phyloP scores from a whole-genome alignment of 2,329 filamentous ascomycete species.

The Drechslera avenae region DNA sequence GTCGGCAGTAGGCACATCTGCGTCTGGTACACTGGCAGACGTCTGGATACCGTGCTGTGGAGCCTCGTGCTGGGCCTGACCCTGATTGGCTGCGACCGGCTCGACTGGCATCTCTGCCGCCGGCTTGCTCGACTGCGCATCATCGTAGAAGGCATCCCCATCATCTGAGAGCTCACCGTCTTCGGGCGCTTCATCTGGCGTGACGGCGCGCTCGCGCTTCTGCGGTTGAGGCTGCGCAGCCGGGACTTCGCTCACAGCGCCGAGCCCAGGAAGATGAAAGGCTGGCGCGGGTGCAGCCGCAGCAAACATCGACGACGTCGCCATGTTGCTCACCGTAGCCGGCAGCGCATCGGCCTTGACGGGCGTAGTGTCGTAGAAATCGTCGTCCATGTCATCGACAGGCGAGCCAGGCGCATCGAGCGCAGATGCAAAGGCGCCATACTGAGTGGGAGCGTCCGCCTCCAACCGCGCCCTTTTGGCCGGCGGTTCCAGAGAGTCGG shows the following conservation, averaged over 20 bases:
- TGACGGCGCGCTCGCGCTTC: slow-evolving; percentile 18
- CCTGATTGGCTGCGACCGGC: slow-evolving; percentile 26
- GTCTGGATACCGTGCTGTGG: slow-evolving; percentile 35
- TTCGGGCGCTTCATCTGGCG: slow-evolving; percentile 30
- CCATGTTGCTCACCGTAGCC: slow-evolving; percentile 20
- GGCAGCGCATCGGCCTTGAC: slow-evolving; percentile 33
- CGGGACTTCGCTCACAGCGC: slow-evolving; percentile 33
- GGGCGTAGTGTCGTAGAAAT: slow-evolving; percentile 46
- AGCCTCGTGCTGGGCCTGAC: slow-evolving; percentile 27
- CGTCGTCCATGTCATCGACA: slow-evolving; percentile 48
- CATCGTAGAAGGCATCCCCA: slow-evolving; percentile 34
- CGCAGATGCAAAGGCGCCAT: slow-evolving; percentile 41
- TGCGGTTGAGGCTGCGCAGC: slow-evolving; percentile 24
- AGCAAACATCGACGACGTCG: slow-evolving; percentile 23
- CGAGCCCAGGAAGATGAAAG: slow-evolving; percentile 45
- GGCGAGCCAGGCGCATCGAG: slow-evolving; percentile 47
- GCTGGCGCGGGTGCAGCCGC: slow-evolving; percentile 33
- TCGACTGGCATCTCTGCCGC: slow-evolving; percentile 6
- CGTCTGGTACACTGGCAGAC: slow-evolving; percentile 8
- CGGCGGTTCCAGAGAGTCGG: slow-evolving; percentile 47
- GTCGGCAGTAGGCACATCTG: slow-evolving; percentile 23
- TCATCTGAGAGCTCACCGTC: slow-evolving; percentile 45
- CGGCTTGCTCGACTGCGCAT: slow-evolving; percentile 26
- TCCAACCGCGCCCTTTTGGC: slow-evolving; percentile 50
- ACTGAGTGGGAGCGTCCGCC: slow-evolving; percentile 42